These are phyloP conservation scores for Aspergillus steynii DNA, from an alignment of 495 filamentous ascomycete species.

Conservation along the genomic window DNA sequence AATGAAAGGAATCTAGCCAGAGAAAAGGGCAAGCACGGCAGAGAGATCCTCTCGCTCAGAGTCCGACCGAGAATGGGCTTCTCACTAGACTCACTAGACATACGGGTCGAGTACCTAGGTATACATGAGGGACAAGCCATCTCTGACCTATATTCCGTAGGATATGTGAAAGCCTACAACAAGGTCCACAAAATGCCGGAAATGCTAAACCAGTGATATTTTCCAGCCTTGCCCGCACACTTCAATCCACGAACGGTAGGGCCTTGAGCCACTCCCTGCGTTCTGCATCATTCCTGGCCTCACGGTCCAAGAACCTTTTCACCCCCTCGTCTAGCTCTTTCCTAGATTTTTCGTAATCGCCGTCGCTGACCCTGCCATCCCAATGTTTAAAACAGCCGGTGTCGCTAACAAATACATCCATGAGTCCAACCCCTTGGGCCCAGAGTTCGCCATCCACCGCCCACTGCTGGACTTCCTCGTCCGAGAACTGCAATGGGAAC, in stretches of 20 bases:
- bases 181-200: no score
- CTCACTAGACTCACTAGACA: no score
- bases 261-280: conserved; percentile 24
- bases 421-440: conserved; percentile 28
- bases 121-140: no score
- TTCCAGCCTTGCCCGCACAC: no score
- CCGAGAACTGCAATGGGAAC: conserved; percentile 24
- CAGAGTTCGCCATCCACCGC: conserved; percentile 25
- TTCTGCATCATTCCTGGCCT: conserved; percentile 27
- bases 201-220: no score
- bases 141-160: no score
- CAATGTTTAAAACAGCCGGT: conserved; percentile 31
- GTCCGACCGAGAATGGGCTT: no score
- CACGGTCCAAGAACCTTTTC: conserved; percentile 25
- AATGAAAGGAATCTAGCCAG: no score
- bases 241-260: conserved; percentile 26
- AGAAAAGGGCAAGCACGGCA: no score
- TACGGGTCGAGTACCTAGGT: no score
- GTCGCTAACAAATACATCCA: conserved; percentile 24
- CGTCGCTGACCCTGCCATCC: conserved; percentile 26
- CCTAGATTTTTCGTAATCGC: conserved; percentile 24
- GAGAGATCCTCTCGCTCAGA: no score
- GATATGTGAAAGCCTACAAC: no score
- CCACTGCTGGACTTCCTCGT: conserved; percentile 18
- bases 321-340: conserved; percentile 27